phyloP scores from a whole-genome alignment of 2,329 filamentous ascomycete species.

The Fusarium stilboides region DNA sequence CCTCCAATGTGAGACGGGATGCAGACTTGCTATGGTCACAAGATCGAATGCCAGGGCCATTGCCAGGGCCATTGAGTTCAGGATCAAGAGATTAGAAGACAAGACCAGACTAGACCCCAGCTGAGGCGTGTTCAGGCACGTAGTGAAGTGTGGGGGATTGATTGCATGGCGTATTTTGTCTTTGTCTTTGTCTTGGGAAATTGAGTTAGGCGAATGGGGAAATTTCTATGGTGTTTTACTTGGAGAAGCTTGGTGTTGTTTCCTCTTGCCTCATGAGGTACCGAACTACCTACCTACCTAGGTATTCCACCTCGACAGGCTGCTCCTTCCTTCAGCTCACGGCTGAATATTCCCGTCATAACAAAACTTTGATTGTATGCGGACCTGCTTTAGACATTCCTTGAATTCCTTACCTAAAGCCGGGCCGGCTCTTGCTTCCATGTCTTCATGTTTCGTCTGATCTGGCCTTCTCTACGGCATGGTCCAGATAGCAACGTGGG shows the following conservation, averaged over 20 bases:
- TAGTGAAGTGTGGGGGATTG: conserved; percentile 35
- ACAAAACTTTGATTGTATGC: not conserved
- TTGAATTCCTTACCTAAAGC: conserved; percentile 5
- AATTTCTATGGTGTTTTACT: conserved; percentile 26
- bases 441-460: conserved; percentile 1
- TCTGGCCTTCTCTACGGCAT: conserved; percentile 5
- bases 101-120: conserved; percentile 32
- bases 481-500: conserved; percentile 32
- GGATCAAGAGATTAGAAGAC: conserved; percentile 33
- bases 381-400: no score
- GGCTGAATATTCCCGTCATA: no score
- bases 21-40: conserved; percentile 49
- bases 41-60: conserved; percentile 47
- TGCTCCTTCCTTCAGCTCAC: no score
- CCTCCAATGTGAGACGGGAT: conserved; percentile 44
- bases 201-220: not conserved
- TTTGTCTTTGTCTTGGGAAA: conserved; percentile 2
- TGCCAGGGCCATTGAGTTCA: conserved; percentile 29
- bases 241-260: conserved; percentile 27
- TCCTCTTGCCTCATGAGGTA: conserved; percentile 30
- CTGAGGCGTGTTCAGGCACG: conserved; percentile 33
- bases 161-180: conserved; percentile 15
- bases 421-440: conserved; percentile 34
- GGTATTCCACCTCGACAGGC: no score
- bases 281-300: no score